These are phyloP conservation scores for Rhododendron vialii DNA, from an alignment of 148 eudicot species.

Conservation along the genomic window DNA sequence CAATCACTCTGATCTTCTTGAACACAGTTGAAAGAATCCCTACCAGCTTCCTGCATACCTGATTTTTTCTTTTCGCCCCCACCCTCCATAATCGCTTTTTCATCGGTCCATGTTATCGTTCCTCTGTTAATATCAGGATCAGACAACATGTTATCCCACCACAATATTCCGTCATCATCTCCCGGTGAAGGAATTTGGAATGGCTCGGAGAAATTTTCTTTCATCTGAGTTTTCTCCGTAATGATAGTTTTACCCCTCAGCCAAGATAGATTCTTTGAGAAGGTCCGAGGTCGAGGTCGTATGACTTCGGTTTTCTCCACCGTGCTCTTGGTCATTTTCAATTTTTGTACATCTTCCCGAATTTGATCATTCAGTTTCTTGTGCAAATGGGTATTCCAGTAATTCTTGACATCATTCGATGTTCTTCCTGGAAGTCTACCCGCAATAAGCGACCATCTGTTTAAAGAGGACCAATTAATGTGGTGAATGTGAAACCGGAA, in stretches of 20 bases:
- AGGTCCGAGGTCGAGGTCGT: no score
- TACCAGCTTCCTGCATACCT: neutral
- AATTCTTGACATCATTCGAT: constrained; percentile 8
- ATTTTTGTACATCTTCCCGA: neutral
- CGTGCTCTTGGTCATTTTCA: neutral
- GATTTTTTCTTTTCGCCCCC: neutral
- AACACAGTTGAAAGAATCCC: neutral
- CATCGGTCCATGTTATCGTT: neutral
- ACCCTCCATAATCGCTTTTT: neutral
- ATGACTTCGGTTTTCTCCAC: neutral
- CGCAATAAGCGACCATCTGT: constrained; percentile 16
- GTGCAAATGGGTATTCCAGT: constrained; percentile 6
- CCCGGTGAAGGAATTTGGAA: no score
- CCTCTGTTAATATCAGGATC: neutral
- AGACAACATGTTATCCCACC: neutral
- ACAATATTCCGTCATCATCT: neutral
- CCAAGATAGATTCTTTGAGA: no score
- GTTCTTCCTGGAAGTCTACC: constrained; percentile 19
- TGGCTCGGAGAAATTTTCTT: no score
- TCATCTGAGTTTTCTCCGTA: no score
- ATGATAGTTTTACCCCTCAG: no score
- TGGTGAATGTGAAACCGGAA: neutral
- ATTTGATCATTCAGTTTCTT: neutral
- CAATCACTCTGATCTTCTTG: neutral
- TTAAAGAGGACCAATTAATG: neutral